Evolutionary conservation across 345 rosid genomes (phyloP).

Genomic region (Ceriops decandra): DNA sequence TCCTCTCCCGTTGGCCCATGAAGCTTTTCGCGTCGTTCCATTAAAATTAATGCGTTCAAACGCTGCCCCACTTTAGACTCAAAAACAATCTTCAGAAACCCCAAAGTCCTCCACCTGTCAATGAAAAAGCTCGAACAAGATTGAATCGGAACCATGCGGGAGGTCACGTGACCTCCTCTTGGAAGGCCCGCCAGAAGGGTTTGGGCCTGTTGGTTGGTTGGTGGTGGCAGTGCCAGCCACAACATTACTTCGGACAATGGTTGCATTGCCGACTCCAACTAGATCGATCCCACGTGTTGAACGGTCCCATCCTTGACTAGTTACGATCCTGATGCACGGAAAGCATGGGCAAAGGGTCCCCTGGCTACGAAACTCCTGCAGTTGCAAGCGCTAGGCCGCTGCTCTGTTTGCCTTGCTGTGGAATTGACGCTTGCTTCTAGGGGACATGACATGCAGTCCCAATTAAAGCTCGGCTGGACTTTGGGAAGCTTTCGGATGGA

Average conservation of each 20-base stretch:
- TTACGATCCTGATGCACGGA: too few species aligned
- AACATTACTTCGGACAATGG: conserved; percentile 7
- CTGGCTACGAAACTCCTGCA: too few species aligned
- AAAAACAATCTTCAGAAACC: neutral
- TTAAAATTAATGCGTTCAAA: neutral
- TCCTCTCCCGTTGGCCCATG: too few species aligned
- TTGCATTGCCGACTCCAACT: neutral
- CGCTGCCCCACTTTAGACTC: neutral
- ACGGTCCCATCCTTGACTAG: neutral
- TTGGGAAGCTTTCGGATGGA: too few species aligned
- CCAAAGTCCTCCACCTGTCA: neutral
- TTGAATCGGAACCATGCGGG: neutral
- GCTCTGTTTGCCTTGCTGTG: too few species aligned
- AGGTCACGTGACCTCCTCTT: conserved; percentile 10
- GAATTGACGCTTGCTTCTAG: too few species aligned
- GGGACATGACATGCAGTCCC: too few species aligned
- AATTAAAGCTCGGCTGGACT: too few species aligned
- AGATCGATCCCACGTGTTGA: neutral
- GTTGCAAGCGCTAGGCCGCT: too few species aligned
- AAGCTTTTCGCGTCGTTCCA: too few species aligned
- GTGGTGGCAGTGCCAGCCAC: neutral
- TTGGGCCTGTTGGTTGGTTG: neutral
- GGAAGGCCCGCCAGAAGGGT: neutral
- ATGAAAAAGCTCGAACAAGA: neutral
- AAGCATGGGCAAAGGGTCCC: too few species aligned